phyloP scores from a whole-genome alignment of 192 early-diverging fungal genomes.

The Piromyces finnis region DNA sequence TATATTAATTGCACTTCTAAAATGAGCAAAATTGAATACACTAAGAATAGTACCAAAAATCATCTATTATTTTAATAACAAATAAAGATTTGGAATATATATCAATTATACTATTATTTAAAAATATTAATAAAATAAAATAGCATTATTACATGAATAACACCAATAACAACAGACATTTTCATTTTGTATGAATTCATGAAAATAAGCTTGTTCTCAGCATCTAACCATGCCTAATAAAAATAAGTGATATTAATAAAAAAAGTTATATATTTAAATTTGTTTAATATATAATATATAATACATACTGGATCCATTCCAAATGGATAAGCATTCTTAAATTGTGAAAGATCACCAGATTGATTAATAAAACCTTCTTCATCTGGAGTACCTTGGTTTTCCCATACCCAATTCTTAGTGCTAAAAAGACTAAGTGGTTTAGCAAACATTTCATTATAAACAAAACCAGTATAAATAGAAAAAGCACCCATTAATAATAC shows the following conservation, averaged over 20 bases:
- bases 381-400: slow-evolving; percentile 24
- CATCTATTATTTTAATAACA: slow-evolving; percentile 45
- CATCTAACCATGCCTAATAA: slow-evolving; percentile 60
- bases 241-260: too few relatives aligned
- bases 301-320: slow-evolving; percentile 55
- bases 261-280: too few relatives aligned
- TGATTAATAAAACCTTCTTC: slow-evolving; percentile 29
- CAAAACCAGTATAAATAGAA: slow-evolving; percentile 87
- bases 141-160: slow-evolving; percentile 29
- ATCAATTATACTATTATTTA: too few relatives aligned
- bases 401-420: slow-evolving; percentile 62
- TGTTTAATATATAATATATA: too few relatives aligned
- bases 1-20: slow-evolving; percentile 63
- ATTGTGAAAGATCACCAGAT: not conserved
- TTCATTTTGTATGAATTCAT: slow-evolving; percentile 99
- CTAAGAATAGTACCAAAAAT: slow-evolving; percentile 78
- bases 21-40: slow-evolving; percentile 80
- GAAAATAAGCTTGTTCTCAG: slow-evolving; percentile 88
- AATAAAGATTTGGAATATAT: too few relatives aligned
- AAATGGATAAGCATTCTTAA: slow-evolving; percentile 46
- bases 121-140: too few relatives aligned
- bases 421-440: slow-evolving; percentile 49
- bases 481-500: slow-evolving; percentile 94
- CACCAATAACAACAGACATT: slow-evolving; percentile 87
- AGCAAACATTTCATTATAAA: slow-evolving; percentile 98